These are phyloP conservation scores for Phialocephala sp. DNA, from an alignment of 2,329 filamentous ascomycete species.

Conservation along the genomic window DNA sequence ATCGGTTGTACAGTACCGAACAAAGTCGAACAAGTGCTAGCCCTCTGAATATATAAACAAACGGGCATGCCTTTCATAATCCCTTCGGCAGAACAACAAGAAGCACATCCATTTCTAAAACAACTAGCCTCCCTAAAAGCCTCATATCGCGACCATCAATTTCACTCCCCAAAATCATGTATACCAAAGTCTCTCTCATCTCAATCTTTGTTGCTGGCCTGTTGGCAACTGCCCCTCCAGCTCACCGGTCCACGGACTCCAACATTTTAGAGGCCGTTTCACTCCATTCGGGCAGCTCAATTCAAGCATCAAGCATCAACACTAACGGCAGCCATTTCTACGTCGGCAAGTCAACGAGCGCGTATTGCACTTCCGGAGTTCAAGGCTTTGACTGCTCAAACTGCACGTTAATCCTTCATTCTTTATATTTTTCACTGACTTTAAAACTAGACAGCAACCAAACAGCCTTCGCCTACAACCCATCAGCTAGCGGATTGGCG, in stretches of 20 bases:
- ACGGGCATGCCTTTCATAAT: neutral
- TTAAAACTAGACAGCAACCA: slow-evolving; percentile 12
- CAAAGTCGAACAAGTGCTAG: neutral
- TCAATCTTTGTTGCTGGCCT: slow-evolving; percentile 26
- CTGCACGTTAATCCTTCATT: slow-evolving; percentile 9
- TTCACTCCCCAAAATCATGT: slow-evolving; percentile 23
- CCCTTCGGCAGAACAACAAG: slow-evolving; percentile 2
- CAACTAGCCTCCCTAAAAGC: neutral
- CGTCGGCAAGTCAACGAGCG: slow-evolving; percentile 24
- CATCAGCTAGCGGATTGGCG: neutral
- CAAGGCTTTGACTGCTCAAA: slow-evolving; percentile 19
- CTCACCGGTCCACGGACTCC: slow-evolving; percentile 2
- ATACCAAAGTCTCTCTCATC: slow-evolving; percentile 27
- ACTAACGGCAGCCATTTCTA: slow-evolving; percentile 30
- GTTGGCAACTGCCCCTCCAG: slow-evolving; percentile 23
- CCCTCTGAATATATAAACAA: neutral
- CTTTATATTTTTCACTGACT: neutral
- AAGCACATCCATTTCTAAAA: neutral
- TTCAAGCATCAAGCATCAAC: slow-evolving; percentile 21
- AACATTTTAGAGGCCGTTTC: slow-evolving; percentile 13
- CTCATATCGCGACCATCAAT: slow-evolving; percentile 1
- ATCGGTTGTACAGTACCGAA: neutral
- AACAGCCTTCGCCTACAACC: slow-evolving; percentile 22
- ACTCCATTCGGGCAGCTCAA: slow-evolving; percentile 2
- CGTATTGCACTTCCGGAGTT: slow-evolving; percentile 25